Base-by-base conservation (phyloP, 768 basidiomycete genomes). In the Leccinum arenicola region DNA sequence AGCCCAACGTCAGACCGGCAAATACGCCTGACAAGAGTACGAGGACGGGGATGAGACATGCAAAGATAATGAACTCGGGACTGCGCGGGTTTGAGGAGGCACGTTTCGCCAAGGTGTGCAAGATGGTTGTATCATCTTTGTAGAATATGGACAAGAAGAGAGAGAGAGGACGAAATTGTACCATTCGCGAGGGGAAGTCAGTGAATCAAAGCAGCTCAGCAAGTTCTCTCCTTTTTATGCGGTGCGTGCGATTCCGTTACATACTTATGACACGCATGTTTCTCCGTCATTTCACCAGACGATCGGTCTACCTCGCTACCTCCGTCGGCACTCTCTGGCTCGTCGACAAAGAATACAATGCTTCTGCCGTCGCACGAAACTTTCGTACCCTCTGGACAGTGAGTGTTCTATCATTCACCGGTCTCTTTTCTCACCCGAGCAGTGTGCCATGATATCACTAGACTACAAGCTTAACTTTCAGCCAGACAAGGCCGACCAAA, bases 381-480 rank as follows among this genome's bases (percentile, higher is more conserved):
- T 50, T 79, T 52, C 73, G 80, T 38, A 84, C 83, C 4, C 68
- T 80, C 9, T 82, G 77, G 74, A 75, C 79, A 36, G 83, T 84
- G 69, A 71, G 76, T 72, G 3, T 25, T 7, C n/a, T 21, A 5
- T 17, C 40, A 33, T 12, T 33, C 33, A 33, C 33, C 4, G 11
- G 14, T 36, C 36, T 17, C 36, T 7, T 38, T 38, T 17, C 36
- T 38, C 7, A 38, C 6, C 36, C 36, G 36, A 38, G 15, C 15
- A 89, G 88, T 91, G 89, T 62, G 78, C 83, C 11, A 68, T 84
- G 59, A 87, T 92, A 50, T 87, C 88, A 6, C 61, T 85, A 58
- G 89, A 92, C 76, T 96, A 95, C 77, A 97, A 98, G 69, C 71
- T 89, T 54, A 95, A 95, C 74, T 97, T 96, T 65, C 85, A 79